Evolutionary conservation across 768 basidiomycete species (phyloP).

Genomic region (Coprinopsis sp.): DNA sequence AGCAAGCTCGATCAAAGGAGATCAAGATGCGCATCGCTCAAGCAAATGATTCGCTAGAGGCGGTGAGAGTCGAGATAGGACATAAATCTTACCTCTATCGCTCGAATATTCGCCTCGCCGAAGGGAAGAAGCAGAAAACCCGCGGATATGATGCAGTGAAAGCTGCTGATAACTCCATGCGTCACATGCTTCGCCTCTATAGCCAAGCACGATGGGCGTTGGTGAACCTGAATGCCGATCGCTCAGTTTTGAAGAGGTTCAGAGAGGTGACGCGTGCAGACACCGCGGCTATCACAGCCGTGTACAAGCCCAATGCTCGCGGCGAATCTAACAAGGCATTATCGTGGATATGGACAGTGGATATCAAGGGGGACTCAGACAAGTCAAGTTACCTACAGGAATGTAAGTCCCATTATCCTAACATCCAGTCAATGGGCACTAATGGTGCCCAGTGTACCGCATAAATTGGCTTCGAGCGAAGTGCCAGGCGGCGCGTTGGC

Average conservation of each 20-base stretch:
- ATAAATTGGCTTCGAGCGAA: conserved; percentile 3
- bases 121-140: neutral
- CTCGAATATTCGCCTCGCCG: neutral
- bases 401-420: neutral
- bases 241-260: neutral
- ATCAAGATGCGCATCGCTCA: neutral
- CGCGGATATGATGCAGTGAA: conserved; percentile 3
- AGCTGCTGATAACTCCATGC: neutral
- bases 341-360: conserved; percentile 2
- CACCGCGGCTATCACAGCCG: conserved; percentile 1
- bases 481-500: neutral
- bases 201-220: neutral
- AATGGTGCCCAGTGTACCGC: neutral
- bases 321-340: neutral
- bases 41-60: conserved; percentile 3
- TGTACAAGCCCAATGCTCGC: neutral
- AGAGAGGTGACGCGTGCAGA: neutral
- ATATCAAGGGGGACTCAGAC: neutral
- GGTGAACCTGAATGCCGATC: neutral
- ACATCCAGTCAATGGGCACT: neutral
- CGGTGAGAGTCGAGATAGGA: conserved; percentile 7
- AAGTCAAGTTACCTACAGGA: neutral
- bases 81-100: neutral
- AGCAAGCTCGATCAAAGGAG: neutral
- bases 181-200: neutral